Evolutionary conservation across 148 eudicot species (phyloP), one percentile per base, ranked within the genome.

Genomic region (Persicaria tinctoria): DNA sequence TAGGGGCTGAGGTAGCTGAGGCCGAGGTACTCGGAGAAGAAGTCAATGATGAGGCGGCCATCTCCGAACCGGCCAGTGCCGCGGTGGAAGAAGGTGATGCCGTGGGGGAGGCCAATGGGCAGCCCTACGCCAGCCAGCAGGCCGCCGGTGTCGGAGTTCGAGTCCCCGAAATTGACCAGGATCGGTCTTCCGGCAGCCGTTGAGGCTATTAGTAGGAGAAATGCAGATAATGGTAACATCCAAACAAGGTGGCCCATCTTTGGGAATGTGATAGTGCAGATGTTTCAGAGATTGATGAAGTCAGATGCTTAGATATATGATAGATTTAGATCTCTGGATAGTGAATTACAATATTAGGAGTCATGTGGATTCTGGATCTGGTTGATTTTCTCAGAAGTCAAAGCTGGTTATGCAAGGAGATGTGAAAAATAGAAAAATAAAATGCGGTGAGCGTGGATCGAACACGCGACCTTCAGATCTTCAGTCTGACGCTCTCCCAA

Each of bases 381-480:
- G 41, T 6, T 66, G 17, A 66, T 41, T 6, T 66, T 66, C 0
- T 41, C 47, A 66, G 47, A 66, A 66, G 70, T 66, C 70, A 66
- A 41, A 66, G 14, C 9, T 13, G 2, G 44, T 14, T 66, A 14
- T 9, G 32, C 8, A 23, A 18, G n/a, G 38, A 20, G 38, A 12
- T 12, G 3, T 38, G 5, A 41, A 32, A 38, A 63, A 63, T 6
- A 63, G 10, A 2, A 17, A 13, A 46, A 46, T 17, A 8, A 75
- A 74, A 74, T 92, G 97, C 95, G 91, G 95, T 90, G 96, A 90
- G 81, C 92, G 91, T 88, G 93, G 97, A 92, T 92, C 97, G 91
- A 92, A 92, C 93, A 90, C 90, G 91, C 81, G 95, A 90, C 95
- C 83, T 83, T 86, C 86, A 83, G 83, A 83, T 83, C 86, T 81